phyloP scores from a whole-genome alignment of 192 early-diverging fungal genomes.

The Mortierella alpina region DNA sequence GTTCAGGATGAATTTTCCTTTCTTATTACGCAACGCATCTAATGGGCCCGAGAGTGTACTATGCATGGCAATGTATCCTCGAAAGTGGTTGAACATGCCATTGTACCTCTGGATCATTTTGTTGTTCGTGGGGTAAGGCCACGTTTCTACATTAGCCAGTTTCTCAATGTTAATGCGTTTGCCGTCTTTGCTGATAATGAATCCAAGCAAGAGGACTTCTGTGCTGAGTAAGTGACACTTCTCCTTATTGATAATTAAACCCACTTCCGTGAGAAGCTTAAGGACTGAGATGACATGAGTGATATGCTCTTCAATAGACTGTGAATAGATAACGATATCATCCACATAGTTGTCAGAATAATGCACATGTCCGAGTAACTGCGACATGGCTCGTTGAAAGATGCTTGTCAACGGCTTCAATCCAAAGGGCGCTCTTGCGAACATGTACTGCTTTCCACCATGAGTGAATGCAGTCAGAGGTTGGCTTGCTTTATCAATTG shows the following conservation, averaged over 20 bases:
- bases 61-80: conserved; percentile 19
- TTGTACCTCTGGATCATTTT: conserved; percentile 12
- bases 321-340: background rate
- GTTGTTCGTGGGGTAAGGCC: conserved; percentile 12
- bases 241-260: conserved; percentile 1
- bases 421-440: conserved; percentile 6
- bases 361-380: background rate
- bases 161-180: conserved; percentile 1
- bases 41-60: conserved; percentile 20
- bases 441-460: background rate
- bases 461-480: conserved; percentile 1
- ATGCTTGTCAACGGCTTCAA: conserved; percentile 5
- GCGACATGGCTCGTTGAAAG: conserved; percentile 7
- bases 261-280: background rate
- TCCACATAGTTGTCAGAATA: background rate
- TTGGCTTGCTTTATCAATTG: conserved; percentile 2
- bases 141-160: conserved; percentile 6
- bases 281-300: background rate
- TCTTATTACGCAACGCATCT: background rate
- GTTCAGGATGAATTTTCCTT: background rate
- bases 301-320: background rate
- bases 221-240: conserved; percentile 11
- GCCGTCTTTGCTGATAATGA: background rate
- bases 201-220: background rate
- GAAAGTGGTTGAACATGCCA: conserved; percentile 31